Evolutionary conservation across 108 stramenopile species (phyloP).

Genomic region (Nannochloropsis gaditana): DNA sequence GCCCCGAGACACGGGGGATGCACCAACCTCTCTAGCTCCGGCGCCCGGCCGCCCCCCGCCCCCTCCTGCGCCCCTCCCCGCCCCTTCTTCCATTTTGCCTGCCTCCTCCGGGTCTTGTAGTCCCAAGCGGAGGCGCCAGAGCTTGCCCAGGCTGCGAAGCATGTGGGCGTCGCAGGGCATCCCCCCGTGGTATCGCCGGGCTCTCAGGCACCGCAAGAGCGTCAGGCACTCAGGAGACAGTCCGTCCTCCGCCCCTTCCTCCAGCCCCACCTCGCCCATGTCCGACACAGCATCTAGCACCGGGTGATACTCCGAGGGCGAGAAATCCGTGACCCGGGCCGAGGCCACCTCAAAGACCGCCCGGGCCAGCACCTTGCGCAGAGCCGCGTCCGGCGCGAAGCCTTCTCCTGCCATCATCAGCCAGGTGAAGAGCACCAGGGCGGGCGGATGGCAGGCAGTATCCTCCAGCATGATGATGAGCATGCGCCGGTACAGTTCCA

Average conservation of each 20-base stretch:
- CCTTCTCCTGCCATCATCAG: background rate
- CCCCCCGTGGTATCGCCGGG: background rate
- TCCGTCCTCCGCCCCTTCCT: background rate
- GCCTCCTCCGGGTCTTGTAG: background rate
- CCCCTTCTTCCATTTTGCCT: background rate
- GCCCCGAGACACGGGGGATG: too few relatives aligned
- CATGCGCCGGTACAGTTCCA: background rate
- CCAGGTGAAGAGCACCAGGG: background rate
- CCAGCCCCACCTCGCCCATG: background rate
- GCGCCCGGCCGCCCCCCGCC: too few relatives aligned
- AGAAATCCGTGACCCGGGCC: background rate
- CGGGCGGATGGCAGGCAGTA: background rate
- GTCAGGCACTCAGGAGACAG: background rate
- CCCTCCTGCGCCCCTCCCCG: background rate
- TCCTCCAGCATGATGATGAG: slow-evolving; percentile 20
- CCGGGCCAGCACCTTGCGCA: background rate
- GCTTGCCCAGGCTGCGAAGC: background rate
- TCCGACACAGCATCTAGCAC: background rate
- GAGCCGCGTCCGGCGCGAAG: background rate
- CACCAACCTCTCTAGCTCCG: too few relatives aligned
- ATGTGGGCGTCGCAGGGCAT: slow-evolving; percentile 12
- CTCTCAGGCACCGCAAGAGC: background rate
- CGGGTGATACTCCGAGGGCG: background rate
- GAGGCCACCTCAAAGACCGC: background rate
- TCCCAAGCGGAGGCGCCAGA: background rate